These are phyloP conservation scores for Clohesyomyces aquaticus DNA, from an alignment of 495 filamentous ascomycete species.

Conservation along the genomic window DNA sequence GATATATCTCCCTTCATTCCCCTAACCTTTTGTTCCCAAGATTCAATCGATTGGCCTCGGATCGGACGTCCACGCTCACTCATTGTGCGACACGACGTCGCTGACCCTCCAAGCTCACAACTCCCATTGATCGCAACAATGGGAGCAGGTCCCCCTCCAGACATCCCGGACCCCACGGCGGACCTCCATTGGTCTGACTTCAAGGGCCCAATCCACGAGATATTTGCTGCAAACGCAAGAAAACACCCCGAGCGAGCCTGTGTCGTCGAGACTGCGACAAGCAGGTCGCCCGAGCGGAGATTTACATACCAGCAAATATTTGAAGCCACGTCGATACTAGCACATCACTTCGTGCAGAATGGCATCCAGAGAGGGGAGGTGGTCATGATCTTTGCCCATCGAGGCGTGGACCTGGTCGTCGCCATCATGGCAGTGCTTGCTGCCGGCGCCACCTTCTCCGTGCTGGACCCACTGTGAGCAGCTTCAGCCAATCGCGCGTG, in stretches of 20 bases:
- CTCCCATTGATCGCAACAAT: conserved; percentile 22
- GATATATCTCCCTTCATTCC: too few species aligned
- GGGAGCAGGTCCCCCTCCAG: conserved; percentile 11
- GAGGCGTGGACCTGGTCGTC: conserved; percentile 74
- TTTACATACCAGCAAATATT: conserved; percentile 92
- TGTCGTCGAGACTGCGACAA: conserved; percentile 79
- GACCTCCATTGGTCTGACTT: conserved; percentile 75
- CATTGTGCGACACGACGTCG: neutral
- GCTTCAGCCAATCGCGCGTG: neutral
- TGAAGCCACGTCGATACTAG: conserved; percentile 79
- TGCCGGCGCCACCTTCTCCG: conserved; percentile 69
- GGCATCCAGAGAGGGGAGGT: conserved; percentile 83
- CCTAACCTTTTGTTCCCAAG: too few species aligned
- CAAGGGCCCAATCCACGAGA: conserved; percentile 78
- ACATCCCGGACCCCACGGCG: conserved; percentile 38
- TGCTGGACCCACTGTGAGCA: conserved; percentile 72
- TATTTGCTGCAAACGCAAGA: conserved; percentile 71
- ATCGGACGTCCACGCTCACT: neutral
- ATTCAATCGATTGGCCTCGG: too few species aligned
- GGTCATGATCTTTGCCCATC: conserved; percentile 89
- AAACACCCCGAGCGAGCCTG: conserved; percentile 77
- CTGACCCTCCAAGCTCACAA: neutral
- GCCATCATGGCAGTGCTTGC: conserved; percentile 51
- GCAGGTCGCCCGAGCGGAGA: conserved; percentile 59
- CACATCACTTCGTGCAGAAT: conserved; percentile 72